phyloP scores from a whole-genome alignment of 768 basidiomycete genomes.

The Amanita pseudoporphyria region DNA sequence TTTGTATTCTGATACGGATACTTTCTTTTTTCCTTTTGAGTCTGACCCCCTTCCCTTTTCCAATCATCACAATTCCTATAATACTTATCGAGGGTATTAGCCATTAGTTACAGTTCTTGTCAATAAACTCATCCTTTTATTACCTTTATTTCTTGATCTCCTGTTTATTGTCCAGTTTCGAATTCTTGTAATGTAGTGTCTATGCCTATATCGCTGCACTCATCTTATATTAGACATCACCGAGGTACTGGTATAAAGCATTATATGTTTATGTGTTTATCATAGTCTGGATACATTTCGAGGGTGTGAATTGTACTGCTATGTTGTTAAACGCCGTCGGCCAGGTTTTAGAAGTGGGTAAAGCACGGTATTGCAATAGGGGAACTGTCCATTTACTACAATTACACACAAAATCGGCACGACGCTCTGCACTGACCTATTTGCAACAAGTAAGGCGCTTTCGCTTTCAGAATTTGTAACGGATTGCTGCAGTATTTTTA shows the following conservation, averaged over 20 bases:
- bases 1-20: constrained; percentile 53
- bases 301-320: constrained; percentile 36
- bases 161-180: constrained; percentile 1
- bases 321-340: constrained; percentile 63
- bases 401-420: background rate
- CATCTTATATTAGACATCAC: background rate
- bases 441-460: constrained; percentile 1
- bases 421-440: background rate
- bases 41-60: constrained; percentile 67
- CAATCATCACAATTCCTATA: constrained; percentile 38
- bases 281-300: background rate
- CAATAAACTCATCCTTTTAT: constrained; percentile 17
- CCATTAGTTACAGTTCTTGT: constrained; percentile 20
- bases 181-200: constrained; percentile 1
- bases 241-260: background rate
- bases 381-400: constrained; percentile 29
- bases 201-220: background rate
- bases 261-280: background rate
- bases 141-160: constrained; percentile 11
- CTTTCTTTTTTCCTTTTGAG: constrained; percentile 56
- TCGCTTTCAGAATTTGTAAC: background rate
- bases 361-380: constrained; percentile 32
- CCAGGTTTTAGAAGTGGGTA: constrained; percentile 40
- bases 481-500: constrained; percentile 8
- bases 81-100: constrained; percentile 61